phyloP scores from a whole-genome alignment of 1,284 basidiomycete species.

The Sporisorium exsertum region DNA sequence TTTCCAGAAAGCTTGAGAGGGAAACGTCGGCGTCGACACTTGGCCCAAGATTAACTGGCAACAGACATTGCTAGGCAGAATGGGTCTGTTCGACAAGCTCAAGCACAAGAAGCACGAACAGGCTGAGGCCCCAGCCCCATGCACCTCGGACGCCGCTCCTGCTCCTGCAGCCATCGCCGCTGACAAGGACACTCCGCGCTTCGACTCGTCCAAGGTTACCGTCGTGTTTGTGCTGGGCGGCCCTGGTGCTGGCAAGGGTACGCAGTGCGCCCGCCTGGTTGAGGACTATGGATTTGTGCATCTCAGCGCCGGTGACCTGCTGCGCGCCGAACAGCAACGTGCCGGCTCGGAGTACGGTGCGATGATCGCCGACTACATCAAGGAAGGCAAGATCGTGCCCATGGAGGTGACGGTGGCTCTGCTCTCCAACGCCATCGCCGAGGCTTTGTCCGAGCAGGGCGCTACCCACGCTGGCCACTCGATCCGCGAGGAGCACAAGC shows the following conservation, averaged over 20 bases:
- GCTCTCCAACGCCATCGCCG: constrained; percentile 89
- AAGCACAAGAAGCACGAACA: constrained; percentile 40
- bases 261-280: constrained; percentile 91
- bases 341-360: constrained; percentile 86
- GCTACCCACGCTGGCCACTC: constrained; percentile 28
- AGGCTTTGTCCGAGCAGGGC: constrained; percentile 72
- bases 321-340: constrained; percentile 91
- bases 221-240: constrained; percentile 97
- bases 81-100: constrained; percentile 53
- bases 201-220: constrained; percentile 81
- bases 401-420: constrained; percentile 97
- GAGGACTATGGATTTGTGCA: constrained; percentile 90
- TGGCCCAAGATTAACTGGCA: constrained; percentile 53
- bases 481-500: constrained; percentile 56
- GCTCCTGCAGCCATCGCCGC: background rate
- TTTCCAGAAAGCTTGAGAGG: constrained; percentile 15
- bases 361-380: constrained; percentile 89
- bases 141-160: constrained; percentile 1
- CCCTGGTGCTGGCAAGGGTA: constrained; percentile 97
- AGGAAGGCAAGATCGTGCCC: constrained; percentile 93
- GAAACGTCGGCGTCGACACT: constrained; percentile 20
- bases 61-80: constrained; percentile 51
- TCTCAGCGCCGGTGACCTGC: constrained; percentile 95
- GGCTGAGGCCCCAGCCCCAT: background rate
- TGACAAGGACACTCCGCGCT: constrained; percentile 70